Percentiles rank a stretch among this genome's conserved stretches.
Evolutionary conservation across 495 filamentous ascomycete species (phyloP).

Genomic region (Penicillium lividum): DNA sequence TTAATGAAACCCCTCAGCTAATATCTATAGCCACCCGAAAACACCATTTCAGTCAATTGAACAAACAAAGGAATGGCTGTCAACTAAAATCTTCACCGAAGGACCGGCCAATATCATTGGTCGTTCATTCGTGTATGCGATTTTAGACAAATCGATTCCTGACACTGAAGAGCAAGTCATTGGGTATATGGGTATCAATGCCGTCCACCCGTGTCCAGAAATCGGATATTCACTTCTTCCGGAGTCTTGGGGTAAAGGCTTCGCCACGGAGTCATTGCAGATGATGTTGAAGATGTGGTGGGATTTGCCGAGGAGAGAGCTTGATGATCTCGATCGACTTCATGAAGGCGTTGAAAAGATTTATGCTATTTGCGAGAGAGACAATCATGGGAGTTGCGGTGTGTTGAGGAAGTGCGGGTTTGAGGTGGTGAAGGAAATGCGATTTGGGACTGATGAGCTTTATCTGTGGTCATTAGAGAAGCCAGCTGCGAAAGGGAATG

Average conservation of each 20-base stretch:
- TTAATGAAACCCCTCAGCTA: neutral
- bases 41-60: constrained; percentile 22
- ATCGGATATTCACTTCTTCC: constrained; percentile 36
- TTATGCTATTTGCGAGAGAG: constrained; percentile 26
- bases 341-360: constrained; percentile 16
- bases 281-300: constrained; percentile 29
- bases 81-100: constrained; percentile 19
- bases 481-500: neutral
- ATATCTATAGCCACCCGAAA: constrained; percentile 20
- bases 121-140: constrained; percentile 23
- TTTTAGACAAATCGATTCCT: constrained; percentile 24
- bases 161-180: constrained; percentile 18
- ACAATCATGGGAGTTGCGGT: constrained; percentile 30
- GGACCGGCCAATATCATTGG: constrained; percentile 21
- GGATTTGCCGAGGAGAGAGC: constrained; percentile 14
- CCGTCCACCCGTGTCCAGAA: constrained; percentile 25
- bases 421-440: constrained; percentile 31
- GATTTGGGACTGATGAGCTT: constrained; percentile 34
- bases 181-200: constrained; percentile 27
- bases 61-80: constrained; percentile 25
- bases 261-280: constrained; percentile 34
- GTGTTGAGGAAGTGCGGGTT: constrained; percentile 39
- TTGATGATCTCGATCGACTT: neutral
- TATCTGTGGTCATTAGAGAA: constrained; percentile 46
- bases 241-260: constrained; percentile 35